These are phyloP conservation scores for Kazachstania psychrophila DNA, from an alignment of 805 yeast species.

Conservation along the genomic window DNA sequence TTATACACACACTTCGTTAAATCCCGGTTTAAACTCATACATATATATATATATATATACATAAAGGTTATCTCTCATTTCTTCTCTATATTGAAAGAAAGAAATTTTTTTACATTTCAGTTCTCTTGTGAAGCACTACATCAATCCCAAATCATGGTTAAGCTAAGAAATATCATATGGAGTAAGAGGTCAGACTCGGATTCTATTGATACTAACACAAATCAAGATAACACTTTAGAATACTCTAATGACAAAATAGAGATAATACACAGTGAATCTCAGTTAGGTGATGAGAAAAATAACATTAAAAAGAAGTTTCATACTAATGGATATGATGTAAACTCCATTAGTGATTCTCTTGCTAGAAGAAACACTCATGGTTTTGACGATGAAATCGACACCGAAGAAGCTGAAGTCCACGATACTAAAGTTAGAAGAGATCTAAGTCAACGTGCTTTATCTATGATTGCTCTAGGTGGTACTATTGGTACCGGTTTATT, in stretches of 20 bases:
- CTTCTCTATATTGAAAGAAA: too few relatives aligned
- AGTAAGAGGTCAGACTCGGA: slow-evolving; percentile 5
- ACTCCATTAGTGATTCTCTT: slow-evolving; percentile 6
- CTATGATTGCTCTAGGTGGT: slow-evolving; percentile 68
- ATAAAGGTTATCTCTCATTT: too few relatives aligned
- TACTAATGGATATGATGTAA: slow-evolving; percentile 5
- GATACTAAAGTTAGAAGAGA: slow-evolving; percentile 44
- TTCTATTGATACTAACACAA: not conserved
- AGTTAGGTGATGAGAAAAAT: not conserved
- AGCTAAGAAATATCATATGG: slow-evolving; percentile 7
- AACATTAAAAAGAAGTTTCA: slow-evolving; percentile 2
- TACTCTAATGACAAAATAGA: slow-evolving; percentile 5
- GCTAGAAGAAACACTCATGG: slow-evolving; percentile 5
- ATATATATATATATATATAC: too few relatives aligned
- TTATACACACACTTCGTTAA: too few relatives aligned
- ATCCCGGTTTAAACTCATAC: too few relatives aligned
- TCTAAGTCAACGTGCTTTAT: slow-evolving; percentile 53
- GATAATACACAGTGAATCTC: slow-evolving; percentile 3
- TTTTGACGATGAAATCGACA: slow-evolving; percentile 16
- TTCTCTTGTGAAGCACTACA: not conserved
- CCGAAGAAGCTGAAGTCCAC: slow-evolving; percentile 27
- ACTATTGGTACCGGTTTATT: slow-evolving; percentile 67
- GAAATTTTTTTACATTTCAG: too few relatives aligned
- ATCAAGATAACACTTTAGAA: slow-evolving; percentile 1
- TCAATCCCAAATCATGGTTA: slow-evolving; percentile 5